Evolutionary conservation across 2,329 filamentous ascomycete genomes (phyloP).

Genomic region (Arthrocladium fulminans): DNA sequence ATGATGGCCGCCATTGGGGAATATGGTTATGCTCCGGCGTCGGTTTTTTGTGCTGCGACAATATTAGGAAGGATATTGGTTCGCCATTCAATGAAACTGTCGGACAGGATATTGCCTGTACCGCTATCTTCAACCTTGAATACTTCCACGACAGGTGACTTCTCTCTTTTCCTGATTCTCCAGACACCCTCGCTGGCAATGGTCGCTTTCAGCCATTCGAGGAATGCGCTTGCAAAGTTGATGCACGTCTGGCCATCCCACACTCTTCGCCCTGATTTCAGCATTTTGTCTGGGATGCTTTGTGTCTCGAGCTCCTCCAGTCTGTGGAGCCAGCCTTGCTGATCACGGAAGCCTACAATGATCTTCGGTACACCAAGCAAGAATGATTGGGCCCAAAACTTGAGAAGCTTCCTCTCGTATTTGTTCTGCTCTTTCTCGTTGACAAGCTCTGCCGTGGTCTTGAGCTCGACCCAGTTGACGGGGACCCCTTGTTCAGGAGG

Average conservation of each 20-base stretch:
- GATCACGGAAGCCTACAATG: constrained; percentile 76
- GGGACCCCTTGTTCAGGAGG: constrained; percentile 55
- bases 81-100: constrained; percentile 68
- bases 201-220: constrained; percentile 59
- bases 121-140: constrained; percentile 65
- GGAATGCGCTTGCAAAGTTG: constrained; percentile 71
- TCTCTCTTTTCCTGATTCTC: constrained; percentile 61
- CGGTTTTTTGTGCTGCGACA: not conserved
- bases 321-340: constrained; percentile 59
- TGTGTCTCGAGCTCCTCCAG: constrained; percentile 74
- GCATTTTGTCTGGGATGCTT: constrained; percentile 66
- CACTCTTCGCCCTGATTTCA: constrained; percentile 52
- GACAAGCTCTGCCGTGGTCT: constrained; percentile 69
- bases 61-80: constrained; percentile 21
- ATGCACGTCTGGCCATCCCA: constrained; percentile 95
- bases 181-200: constrained; percentile 65
- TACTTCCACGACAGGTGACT: constrained; percentile 60
- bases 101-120: constrained; percentile 65
- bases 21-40: too few relatives aligned
- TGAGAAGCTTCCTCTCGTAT: constrained; percentile 84
- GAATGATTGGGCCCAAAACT: constrained; percentile 96
- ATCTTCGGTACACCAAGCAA: constrained; percentile 86
- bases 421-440: constrained; percentile 59
- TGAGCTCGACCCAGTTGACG: constrained; percentile 89
- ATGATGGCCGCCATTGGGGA: too few relatives aligned